Percentiles rank a stretch among this genome's conserved stretches.
Evolutionary conservation across 225 moss, liverwort and hornwort species (phyloP).

Genomic region (Straminergon stramineum): DNA sequence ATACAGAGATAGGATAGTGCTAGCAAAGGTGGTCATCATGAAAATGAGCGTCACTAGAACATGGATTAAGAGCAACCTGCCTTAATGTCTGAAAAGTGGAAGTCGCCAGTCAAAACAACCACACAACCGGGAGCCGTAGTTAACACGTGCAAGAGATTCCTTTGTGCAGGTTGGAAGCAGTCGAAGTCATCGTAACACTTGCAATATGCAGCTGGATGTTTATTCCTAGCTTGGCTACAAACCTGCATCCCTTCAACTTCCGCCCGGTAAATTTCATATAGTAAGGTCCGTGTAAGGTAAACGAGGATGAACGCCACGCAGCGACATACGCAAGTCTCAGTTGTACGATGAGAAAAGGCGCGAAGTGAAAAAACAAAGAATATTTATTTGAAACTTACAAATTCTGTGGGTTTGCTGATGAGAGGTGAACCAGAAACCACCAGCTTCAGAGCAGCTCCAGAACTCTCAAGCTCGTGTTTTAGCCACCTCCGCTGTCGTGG

Average conservation of each 20-base stretch:
- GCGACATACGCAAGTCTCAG: neutral
- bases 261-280: neutral
- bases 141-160: slow-evolving; percentile 66
- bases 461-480: slow-evolving; percentile 55
- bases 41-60: neutral
- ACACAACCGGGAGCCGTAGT: slow-evolving; percentile 77
- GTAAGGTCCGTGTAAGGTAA: neutral
- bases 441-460: slow-evolving; percentile 66
- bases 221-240: slow-evolving; percentile 59
- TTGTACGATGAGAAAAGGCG: neutral
- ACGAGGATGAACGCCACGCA: neutral
- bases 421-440: slow-evolving; percentile 89
- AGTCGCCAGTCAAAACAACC: slow-evolving; percentile 86
- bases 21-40: neutral
- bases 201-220: slow-evolving; percentile 65
- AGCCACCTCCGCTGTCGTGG: slow-evolving; percentile 75
- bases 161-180: slow-evolving; percentile 79
- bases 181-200: slow-evolving; percentile 86
- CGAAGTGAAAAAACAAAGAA: neutral
- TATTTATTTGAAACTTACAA: slow-evolving; percentile 37
- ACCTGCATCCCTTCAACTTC: slow-evolving; percentile 32
- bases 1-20: neutral
- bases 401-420: slow-evolving; percentile 69
- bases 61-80: slow-evolving; percentile 12
- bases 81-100: slow-evolving; percentile 95